Evolutionary conservation across 495 filamentous ascomycete genomes (phyloP).

Genomic region (Penicillium manginii): DNA sequence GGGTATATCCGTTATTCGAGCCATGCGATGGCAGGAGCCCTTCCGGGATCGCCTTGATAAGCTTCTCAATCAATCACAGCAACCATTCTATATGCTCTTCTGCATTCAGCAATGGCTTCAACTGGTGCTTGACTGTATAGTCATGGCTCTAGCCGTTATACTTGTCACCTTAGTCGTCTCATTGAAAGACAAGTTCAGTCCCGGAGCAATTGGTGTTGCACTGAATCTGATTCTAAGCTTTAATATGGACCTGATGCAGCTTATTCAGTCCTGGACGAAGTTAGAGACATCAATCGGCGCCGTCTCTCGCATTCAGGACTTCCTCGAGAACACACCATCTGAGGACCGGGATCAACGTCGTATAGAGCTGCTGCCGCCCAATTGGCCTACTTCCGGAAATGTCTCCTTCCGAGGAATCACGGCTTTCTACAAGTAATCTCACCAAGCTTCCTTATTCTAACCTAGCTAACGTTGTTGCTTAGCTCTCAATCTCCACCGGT

Average conservation of each 20-base stretch:
- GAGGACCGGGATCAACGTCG: slow-evolving; percentile 1
- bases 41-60: slow-evolving; percentile 40
- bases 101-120: slow-evolving; percentile 71
- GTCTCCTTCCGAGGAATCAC: no score
- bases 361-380: not conserved
- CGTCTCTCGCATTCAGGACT: slow-evolving; percentile 45
- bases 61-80: slow-evolving; percentile 57
- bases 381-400: slow-evolving; percentile 34
- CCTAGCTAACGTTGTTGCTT: no score
- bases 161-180: slow-evolving; percentile 54
- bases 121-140: slow-evolving; percentile 61
- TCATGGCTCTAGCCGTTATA: slow-evolving; percentile 37
- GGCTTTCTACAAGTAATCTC: no score
- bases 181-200: not conserved
- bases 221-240: slow-evolving; percentile 58
- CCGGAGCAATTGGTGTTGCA: slow-evolving; percentile 56
- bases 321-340: slow-evolving; percentile 12
- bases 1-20: slow-evolving; percentile 69
- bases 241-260: slow-evolving; percentile 24
- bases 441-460: no score
- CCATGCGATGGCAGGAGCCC: slow-evolving; percentile 58
- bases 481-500: slow-evolving; percentile 5
- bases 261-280: slow-evolving; percentile 44
- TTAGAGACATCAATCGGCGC: slow-evolving; percentile 59
- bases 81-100: slow-evolving; percentile 60